Percentiles rank a stretch among this genome's conserved stretches.
Conservation (phyloP, 2,329 filamentous ascomycete genomes). For the Aspergillus uvarum region DNA sequence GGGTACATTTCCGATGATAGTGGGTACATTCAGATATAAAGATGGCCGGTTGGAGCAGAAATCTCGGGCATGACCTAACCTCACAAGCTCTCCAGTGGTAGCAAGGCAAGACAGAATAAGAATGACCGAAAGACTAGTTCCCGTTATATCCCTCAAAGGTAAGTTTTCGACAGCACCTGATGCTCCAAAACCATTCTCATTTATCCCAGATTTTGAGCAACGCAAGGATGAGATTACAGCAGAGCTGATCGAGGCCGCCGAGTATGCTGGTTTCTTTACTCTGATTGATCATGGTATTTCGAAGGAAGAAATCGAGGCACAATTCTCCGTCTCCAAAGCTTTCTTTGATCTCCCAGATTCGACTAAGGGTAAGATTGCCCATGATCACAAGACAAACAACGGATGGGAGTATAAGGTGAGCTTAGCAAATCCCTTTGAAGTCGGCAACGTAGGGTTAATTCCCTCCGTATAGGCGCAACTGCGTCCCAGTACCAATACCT, state of each 20-base stretch:
- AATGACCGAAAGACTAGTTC: not conserved
- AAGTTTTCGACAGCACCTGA: not conserved
- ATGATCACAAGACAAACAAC: slow-evolving; percentile 2
- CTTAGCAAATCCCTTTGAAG: too few species aligned
- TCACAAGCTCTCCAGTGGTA: not conserved
- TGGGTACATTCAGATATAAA: too few species aligned
- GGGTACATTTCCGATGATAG: too few species aligned
- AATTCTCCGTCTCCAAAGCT: slow-evolving; percentile 3
- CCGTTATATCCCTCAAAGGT: not conserved
- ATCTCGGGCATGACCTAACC: too few species aligned
- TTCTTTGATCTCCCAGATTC: slow-evolving; percentile 7
- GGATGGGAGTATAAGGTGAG: slow-evolving; percentile 9
- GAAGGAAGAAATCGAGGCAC: slow-evolving; percentile 1
- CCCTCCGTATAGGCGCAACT: not conserved
- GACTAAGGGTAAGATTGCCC: slow-evolving; percentile 1
- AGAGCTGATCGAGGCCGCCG: slow-evolving; percentile 4
- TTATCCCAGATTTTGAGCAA: slow-evolving; percentile 2
- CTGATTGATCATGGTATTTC: slow-evolving; percentile 6
- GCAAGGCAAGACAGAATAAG: not conserved
- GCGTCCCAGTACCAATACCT: slow-evolving; percentile 3
- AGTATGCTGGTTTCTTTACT: slow-evolving; percentile 5
- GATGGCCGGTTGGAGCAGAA: too few species aligned
- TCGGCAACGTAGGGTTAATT: too few species aligned
- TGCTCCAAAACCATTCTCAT: too few species aligned
- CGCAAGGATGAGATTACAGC: slow-evolving; percentile 3